Conservation (phyloP, 352 stramenopile genomes). For the Globisporangium apiculatum region DNA sequence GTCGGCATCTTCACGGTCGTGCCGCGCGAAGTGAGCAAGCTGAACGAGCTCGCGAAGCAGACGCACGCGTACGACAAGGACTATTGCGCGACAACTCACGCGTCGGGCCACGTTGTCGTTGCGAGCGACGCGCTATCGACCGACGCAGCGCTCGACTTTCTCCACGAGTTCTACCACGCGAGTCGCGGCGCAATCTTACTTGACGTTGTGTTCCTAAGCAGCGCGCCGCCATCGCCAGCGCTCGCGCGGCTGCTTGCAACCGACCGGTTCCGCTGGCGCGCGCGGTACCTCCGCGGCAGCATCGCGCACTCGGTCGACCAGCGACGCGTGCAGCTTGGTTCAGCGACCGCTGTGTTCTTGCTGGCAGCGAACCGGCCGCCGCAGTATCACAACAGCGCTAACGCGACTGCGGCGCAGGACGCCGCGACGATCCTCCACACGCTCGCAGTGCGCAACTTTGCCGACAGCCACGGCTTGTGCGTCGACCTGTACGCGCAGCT, state of each 20-base stretch:
- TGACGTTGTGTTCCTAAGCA: slow-evolving; percentile 59
- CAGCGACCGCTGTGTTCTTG: slow-evolving; percentile 56
- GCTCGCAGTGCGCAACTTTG: slow-evolving; percentile 51
- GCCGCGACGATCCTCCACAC: slow-evolving; percentile 47
- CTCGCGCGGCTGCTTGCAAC: slow-evolving; percentile 33
- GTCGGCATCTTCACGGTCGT: slow-evolving; percentile 63
- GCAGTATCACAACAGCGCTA: too few relatives aligned
- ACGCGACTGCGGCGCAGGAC: slow-evolving; percentile 26
- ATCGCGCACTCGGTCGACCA: slow-evolving; percentile 42
- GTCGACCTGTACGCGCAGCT: slow-evolving; percentile 57
- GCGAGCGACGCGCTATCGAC: slow-evolving; percentile 35
- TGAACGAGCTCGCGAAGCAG: slow-evolving; percentile 53
- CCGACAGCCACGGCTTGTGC: slow-evolving; percentile 33
- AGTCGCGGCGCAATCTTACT: slow-evolving; percentile 51
- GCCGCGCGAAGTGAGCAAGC: slow-evolving; percentile 45
- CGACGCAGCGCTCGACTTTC: slow-evolving; percentile 44
- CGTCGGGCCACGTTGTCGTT: slow-evolving; percentile 57
- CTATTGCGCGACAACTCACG: slow-evolving; percentile 24
- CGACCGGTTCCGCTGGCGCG: slow-evolving; percentile 37
- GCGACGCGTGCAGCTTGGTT: slow-evolving; percentile 30
- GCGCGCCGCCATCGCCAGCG: slow-evolving; percentile 26
- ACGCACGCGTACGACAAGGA: slow-evolving; percentile 56
- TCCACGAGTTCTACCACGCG: slow-evolving; percentile 67
- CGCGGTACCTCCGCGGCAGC: slow-evolving; percentile 45
- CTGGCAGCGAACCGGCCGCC: slow-evolving; percentile 32